Evolutionary conservation across 129 eudicot species (phyloP).

Genomic region (Flaveria ramosissima): DNA sequence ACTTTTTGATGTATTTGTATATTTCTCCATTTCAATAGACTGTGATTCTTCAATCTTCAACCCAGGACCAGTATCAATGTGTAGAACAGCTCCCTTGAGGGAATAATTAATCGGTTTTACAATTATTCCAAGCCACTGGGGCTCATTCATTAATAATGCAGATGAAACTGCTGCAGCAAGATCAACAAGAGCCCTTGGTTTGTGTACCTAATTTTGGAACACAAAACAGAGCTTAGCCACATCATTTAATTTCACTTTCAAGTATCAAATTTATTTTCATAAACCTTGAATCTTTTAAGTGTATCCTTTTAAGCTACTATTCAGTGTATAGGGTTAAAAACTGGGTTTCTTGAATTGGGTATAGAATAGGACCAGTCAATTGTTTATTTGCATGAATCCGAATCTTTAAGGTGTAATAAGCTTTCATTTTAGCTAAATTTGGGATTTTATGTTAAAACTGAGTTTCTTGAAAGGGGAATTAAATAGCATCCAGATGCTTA

Average conservation of each 20-base stretch:
- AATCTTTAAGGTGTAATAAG: not conserved
- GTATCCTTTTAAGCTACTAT: not conserved
- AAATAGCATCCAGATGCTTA: not conserved
- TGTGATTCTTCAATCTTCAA: slow-evolving; percentile 62
- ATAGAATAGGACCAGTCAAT: not conserved
- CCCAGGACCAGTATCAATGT: slow-evolving; percentile 96
- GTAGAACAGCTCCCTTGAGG: slow-evolving; percentile 87
- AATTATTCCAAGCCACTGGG: slow-evolving; percentile 97
- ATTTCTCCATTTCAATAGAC: slow-evolving; percentile 74
- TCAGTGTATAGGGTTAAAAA: not conserved
- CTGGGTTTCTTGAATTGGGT: not conserved
- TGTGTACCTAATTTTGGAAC: slow-evolving; percentile 59
- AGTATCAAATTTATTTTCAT: not conserved
- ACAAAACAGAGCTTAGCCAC: slow-evolving; percentile 20
- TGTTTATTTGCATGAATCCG: not conserved
- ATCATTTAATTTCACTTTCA: not conserved
- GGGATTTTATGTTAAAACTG: not conserved
- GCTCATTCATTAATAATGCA: slow-evolving; percentile 87
- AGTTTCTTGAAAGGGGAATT: not conserved
- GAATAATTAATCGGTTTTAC: slow-evolving; percentile 78
- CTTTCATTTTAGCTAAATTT: not conserved
- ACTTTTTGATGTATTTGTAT: slow-evolving; percentile 30
- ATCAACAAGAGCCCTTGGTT: slow-evolving; percentile 95
- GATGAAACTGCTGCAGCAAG: slow-evolving; percentile 94
- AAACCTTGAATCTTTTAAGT: not conserved